A percentile compares a stretch with the other conserved stretches of the same genome.
Evolutionary conservation across 352 stramenopile genomes (phyloP).

Genomic region (Globisporangium echinulatum): DNA sequence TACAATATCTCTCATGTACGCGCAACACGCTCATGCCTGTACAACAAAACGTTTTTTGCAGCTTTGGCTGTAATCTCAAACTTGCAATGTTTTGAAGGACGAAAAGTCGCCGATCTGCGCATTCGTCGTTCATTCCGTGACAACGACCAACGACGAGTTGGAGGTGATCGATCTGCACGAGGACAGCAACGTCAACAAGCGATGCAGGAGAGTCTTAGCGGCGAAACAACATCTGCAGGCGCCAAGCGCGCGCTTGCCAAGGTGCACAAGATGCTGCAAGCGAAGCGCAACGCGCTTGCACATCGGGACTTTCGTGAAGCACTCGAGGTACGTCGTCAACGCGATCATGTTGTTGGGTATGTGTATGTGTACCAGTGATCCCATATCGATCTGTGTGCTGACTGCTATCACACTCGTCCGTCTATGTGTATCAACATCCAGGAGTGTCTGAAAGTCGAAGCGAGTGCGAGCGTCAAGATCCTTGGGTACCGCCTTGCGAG

Average conservation of each 20-base stretch:
- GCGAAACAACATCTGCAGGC: constrained; percentile 29
- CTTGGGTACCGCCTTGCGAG: constrained; percentile 62
- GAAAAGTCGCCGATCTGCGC: too few species aligned
- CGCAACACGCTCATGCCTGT: too few species aligned
- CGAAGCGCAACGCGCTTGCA: constrained; percentile 53
- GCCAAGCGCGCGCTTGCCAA: constrained; percentile 49
- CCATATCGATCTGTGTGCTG: too few species aligned
- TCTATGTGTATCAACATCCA: constrained; percentile 6
- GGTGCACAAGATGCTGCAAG: constrained; percentile 53
- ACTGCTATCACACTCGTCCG: not conserved
- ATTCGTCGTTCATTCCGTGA: too few species aligned
- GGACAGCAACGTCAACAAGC: too few species aligned
- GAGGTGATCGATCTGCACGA: not conserved
- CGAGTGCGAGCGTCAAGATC: constrained; percentile 49
- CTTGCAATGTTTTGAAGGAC: too few species aligned
- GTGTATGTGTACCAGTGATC: not conserved
- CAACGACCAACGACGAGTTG: not conserved
- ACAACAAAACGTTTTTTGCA: too few species aligned
- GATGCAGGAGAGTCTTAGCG: constrained; percentile 44
- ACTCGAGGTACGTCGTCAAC: constrained; percentile 28
- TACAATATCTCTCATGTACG: too few species aligned
- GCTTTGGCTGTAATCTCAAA: too few species aligned
- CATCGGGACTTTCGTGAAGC: constrained; percentile 53
- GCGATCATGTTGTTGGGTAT: not conserved
- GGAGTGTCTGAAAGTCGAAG: constrained; percentile 67